Base-by-base conservation (phyloP, 441 rosid genomes). In the Jatropha podagrica region DNA sequence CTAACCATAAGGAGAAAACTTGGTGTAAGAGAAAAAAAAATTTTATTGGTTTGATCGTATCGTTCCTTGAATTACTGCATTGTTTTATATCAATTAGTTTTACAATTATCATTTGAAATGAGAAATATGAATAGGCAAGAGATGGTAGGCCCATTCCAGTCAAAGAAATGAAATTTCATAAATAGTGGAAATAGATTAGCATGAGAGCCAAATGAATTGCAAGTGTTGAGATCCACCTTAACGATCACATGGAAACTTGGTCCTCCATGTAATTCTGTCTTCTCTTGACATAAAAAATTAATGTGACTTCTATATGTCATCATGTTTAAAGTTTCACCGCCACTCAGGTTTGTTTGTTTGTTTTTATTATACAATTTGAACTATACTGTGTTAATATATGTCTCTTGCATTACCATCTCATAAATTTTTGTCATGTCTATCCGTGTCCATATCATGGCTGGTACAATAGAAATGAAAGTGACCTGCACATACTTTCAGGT, bases 351-450 rank as follows among this genome's bases (percentile, higher is more conserved):
- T 0, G 38, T 14, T 37, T 0, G 38, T 14, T 37, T 37, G 41
- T 61, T 32, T 59, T 32, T 32, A 15, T 32, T 15, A 32, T 37
- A 32, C n/a, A 62, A 8, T 32, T 62, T 37, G 20, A 62, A 62
- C n/a, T 62, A 23, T 32, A 12, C 65, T 62, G n/a, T 37, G 42
- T 1, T 62, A 37, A 13, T 62, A 14, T 6, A 13, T 13, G n/a
- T 37, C 65, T 3, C 13, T 62, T 62, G 4, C 65, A 62, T 62
- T 49, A n/a, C 77, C 49, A 49, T 41, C 63, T 51, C 37, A 40
- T 68, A 68, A 42, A 71, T 71, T 67, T 23, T 51, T 14, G 52
- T 74, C 77, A 73, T 68, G 69, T 32, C 54, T 15, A 61, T 76
- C 52, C 74, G 60, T 48, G 59, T 49, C 42, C 27, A 37, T 40